A percentile compares a stretch with the other conserved stretches of the same genome.
These are phyloP conservation scores for Tulasnella sp. DNA, from an alignment of 768 basidiomycete genomes.

Conservation along the genomic window DNA sequence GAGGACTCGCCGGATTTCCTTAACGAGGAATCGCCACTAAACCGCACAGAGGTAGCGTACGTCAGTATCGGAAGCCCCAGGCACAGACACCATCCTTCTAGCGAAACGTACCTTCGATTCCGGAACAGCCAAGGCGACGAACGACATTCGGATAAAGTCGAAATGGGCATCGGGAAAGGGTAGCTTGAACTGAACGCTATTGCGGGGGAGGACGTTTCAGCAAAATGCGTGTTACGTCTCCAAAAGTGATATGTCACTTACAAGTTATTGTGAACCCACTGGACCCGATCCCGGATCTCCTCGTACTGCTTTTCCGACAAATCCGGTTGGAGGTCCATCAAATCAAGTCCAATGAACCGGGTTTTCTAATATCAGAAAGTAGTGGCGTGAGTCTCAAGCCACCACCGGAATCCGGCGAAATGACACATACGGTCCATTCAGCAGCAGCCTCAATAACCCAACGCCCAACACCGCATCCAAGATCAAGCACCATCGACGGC, in stretches of 20 bases:
- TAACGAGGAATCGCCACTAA: slow-evolving; percentile 57
- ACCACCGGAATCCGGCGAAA: neutral
- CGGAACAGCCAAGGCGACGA: slow-evolving; percentile 61
- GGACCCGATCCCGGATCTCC: slow-evolving; percentile 42
- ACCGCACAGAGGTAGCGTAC: neutral
- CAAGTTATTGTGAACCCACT: slow-evolving; percentile 64
- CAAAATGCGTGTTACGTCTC: neutral
- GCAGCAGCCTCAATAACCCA: slow-evolving; percentile 64
- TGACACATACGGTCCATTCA: slow-evolving; percentile 49
- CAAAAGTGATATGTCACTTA: slow-evolving; percentile 41
- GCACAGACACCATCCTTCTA: neutral
- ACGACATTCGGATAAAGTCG: slow-evolving; percentile 71
- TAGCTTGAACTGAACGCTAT: slow-evolving; percentile 52
- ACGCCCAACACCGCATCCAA: slow-evolving; percentile 69
- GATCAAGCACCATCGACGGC: slow-evolving; percentile 59
- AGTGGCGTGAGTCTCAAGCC: neutral
- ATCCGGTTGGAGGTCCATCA: slow-evolving; percentile 44
- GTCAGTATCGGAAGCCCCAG: neutral
- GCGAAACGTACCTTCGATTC: slow-evolving; percentile 35
- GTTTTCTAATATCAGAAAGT: slow-evolving; percentile 38
- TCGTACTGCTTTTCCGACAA: slow-evolving; percentile 34
- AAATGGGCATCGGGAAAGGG: slow-evolving; percentile 64
- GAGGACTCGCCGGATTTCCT: slow-evolving; percentile 62
- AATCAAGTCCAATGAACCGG: slow-evolving; percentile 62
- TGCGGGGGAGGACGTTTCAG: neutral